Percentiles rank a stretch among this genome's conserved stretches.
These are phyloP conservation scores for Hericium erinaceus DNA, from an alignment of 768 basidiomycete genomes.

Conservation along the genomic window DNA sequence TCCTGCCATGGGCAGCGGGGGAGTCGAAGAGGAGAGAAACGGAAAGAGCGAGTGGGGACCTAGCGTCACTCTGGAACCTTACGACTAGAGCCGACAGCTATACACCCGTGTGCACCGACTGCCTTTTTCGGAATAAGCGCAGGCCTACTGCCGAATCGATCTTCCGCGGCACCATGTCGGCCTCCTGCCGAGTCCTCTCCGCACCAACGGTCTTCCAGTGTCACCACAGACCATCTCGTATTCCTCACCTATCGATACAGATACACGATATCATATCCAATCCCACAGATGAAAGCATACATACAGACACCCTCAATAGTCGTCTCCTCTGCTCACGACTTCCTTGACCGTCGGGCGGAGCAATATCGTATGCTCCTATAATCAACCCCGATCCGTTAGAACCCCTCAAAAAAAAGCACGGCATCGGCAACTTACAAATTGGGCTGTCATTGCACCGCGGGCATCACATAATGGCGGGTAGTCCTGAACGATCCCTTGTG, in stretches of 20 bases:
- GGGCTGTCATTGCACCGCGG: slow-evolving; percentile 85
- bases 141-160: too few species aligned
- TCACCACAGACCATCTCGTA: neutral
- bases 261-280: neutral
- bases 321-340: slow-evolving; percentile 75
- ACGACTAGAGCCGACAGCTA: too few species aligned
- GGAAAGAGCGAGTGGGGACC: neutral
- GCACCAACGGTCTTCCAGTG: too few species aligned
- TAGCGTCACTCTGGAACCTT: neutral
- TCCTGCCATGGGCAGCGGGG: neutral
- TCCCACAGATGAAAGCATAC: neutral
- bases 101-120: too few species aligned
- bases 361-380: slow-evolving; percentile 78
- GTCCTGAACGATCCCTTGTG: slow-evolving; percentile 79
- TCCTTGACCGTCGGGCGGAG: slow-evolving; percentile 81
- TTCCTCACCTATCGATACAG: neutral
- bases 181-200: too few species aligned
- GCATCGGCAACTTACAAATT: slow-evolving; percentile 49
- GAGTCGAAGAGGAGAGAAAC: neutral
- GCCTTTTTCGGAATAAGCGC: too few species aligned
- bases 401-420: neutral
- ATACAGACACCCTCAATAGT: slow-evolving; percentile 41
- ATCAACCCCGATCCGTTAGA: neutral
- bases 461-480: slow-evolving; percentile 91
- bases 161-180: too few species aligned